Evolutionary conservation across 495 filamentous ascomycete species (phyloP).

Genomic region (Podospora pseudoanserina): DNA sequence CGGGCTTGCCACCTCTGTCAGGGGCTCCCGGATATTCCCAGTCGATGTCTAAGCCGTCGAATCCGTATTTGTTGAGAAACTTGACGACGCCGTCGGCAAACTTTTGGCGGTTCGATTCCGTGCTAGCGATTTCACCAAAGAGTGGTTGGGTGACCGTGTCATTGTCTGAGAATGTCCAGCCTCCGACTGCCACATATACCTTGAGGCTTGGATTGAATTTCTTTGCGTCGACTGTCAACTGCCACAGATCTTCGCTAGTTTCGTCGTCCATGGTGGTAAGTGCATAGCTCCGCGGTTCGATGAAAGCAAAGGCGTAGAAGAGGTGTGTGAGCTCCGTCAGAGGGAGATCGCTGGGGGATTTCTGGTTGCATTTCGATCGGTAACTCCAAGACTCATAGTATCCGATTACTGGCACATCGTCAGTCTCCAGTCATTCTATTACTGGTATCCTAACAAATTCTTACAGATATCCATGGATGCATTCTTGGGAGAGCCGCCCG

Average conservation of each 20-base stretch:
- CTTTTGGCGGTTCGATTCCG: conserved; percentile 14
- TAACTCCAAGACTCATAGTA: neutral
- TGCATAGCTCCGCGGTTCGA: neutral
- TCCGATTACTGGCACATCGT: neutral
- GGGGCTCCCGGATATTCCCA: conserved; percentile 49
- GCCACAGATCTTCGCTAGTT: neutral
- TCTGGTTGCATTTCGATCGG: neutral
- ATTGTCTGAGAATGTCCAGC: conserved; percentile 10
- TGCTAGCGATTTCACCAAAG: conserved; percentile 24
- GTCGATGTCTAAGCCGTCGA: conserved; percentile 53
- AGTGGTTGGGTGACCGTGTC: conserved; percentile 14
- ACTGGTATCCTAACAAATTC: too few relatives aligned
- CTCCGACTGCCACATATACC: neutral
- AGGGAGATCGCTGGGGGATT: neutral
- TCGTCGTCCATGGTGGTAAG: neutral
- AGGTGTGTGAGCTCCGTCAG: neutral
- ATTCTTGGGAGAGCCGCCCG: neutral
- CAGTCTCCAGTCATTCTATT: neutral
- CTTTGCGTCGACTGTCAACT: neutral
- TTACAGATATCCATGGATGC: too few relatives aligned
- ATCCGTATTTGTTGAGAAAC: conserved; percentile 19
- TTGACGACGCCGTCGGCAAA: conserved; percentile 22
- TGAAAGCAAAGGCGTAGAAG: conserved; percentile 1
- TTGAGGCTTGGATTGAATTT: neutral
- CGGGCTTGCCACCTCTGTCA: conserved; percentile 37